These are phyloP conservation scores for Metschnikowia gelsemii DNA, from an alignment of 805 yeast species.

Conservation along the genomic window DNA sequence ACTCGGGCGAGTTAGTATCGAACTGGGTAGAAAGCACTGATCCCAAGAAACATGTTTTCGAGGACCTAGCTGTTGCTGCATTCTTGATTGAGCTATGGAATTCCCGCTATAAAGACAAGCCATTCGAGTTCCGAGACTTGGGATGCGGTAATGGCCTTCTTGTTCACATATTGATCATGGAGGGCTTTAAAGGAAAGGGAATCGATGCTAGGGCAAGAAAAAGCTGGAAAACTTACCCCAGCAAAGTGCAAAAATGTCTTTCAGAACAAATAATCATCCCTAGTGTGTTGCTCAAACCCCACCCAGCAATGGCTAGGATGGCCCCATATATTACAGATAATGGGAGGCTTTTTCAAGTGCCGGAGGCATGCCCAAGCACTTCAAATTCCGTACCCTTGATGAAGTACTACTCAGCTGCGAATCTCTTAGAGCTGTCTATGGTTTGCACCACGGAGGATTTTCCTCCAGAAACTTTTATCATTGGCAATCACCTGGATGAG, in stretches of 20 bases:
- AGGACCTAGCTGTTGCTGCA: slow-evolving; percentile 94
- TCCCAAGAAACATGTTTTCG: slow-evolving; percentile 93
- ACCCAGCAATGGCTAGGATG: slow-evolving; percentile 54
- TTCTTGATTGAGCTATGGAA: slow-evolving; percentile 87
- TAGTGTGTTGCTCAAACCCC: slow-evolving; percentile 63
- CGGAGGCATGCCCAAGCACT: slow-evolving; percentile 27
- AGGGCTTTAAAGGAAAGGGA: slow-evolving; percentile 82
- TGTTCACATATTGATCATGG: slow-evolving; percentile 69
- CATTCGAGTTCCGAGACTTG: slow-evolving; percentile 76
- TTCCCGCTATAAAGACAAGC: slow-evolving; percentile 41
- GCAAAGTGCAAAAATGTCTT: slow-evolving; percentile 54
- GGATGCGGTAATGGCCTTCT: slow-evolving; percentile 95
- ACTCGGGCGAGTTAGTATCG: slow-evolving; percentile 71
- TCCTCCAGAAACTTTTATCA: slow-evolving; percentile 70
- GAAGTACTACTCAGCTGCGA: slow-evolving; percentile 55
- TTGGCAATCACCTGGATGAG: slow-evolving; percentile 95
- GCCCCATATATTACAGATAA: slow-evolving; percentile 59
- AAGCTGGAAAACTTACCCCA: slow-evolving; percentile 79
- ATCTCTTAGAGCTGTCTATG: slow-evolving; percentile 50
- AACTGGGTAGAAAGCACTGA: slow-evolving; percentile 94
- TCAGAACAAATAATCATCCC: slow-evolving; percentile 86
- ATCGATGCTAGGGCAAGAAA: slow-evolving; percentile 88
- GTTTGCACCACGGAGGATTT: slow-evolving; percentile 62
- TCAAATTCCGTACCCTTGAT: slow-evolving; percentile 41
- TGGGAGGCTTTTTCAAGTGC: slow-evolving; percentile 59